Percentiles rank a stretch among this genome's conserved stretches.
Evolutionary conservation across 2,329 filamentous ascomycete genomes (phyloP).

Genomic region (Colletotrichum higginsianum): DNA sequence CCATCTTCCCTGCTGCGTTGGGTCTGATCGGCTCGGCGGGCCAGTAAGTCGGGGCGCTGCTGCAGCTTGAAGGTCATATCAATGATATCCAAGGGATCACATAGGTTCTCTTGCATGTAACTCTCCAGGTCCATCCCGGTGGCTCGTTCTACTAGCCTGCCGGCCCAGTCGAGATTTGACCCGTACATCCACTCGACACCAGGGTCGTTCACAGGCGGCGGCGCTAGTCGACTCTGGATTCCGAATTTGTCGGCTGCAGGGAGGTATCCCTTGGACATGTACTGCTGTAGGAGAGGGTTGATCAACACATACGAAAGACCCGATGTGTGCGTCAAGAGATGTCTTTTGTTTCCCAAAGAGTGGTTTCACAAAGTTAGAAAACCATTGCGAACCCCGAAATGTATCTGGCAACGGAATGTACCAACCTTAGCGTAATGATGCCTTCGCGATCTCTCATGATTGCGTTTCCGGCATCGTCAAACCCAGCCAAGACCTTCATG

Average conservation of each 20-base stretch:
- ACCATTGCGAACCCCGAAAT: no score
- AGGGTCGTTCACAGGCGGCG: no score
- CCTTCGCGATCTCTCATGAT: slow-evolving; percentile 50
- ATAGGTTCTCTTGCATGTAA: no score
- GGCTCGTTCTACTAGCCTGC: no score
- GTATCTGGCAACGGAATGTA: no score
- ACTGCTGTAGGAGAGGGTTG: slow-evolving; percentile 49
- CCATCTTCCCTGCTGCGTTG: slow-evolving; percentile 3
- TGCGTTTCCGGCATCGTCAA: slow-evolving; percentile 57
- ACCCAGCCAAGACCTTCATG: slow-evolving; percentile 65
- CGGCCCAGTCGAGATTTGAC: no score
- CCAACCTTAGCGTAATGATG: slow-evolving; percentile 59
- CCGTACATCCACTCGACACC: no score
- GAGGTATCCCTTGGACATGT: slow-evolving; percentile 14
- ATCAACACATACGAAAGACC: slow-evolving; percentile 62
- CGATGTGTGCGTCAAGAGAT: slow-evolving; percentile 64
- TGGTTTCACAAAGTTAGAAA: no score
- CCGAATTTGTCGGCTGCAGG: no score
- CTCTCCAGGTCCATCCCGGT: no score
- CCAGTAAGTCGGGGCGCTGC: not conserved
- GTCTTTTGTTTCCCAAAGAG: no score
- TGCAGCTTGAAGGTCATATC: slow-evolving; percentile 2
- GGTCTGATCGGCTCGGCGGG: not conserved
- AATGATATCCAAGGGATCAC: not conserved
- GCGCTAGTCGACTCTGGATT: no score